Percentiles rank a stretch among this genome's conserved stretches.
These are phyloP conservation scores for Parachaetomium inaequale DNA, from an alignment of 495 filamentous ascomycete genomes.

Conservation along the genomic window DNA sequence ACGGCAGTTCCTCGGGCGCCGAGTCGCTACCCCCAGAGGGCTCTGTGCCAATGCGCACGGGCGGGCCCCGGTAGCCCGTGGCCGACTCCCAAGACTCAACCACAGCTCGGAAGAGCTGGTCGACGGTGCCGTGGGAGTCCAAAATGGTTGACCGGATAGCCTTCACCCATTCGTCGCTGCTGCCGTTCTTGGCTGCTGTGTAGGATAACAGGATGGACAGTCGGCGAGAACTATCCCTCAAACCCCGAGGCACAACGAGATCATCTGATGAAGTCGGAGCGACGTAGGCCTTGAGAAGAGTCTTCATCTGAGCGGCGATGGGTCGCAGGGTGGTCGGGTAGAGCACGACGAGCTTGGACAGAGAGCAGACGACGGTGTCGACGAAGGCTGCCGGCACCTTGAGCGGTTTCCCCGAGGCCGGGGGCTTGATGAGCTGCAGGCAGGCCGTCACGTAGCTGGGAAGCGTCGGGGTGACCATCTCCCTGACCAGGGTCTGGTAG, in stretches of 20 bases:
- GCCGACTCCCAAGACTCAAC: conserved; percentile 73
- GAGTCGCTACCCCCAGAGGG: conserved; percentile 42
- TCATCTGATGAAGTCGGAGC: conserved; percentile 53
- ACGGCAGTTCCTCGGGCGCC: conserved; percentile 52
- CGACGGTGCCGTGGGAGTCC: conserved; percentile 61
- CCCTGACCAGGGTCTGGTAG: conserved; percentile 76
- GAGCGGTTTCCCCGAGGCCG: conserved; percentile 38
- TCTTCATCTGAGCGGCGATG: conserved; percentile 62
- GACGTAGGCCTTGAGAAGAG: conserved; percentile 53
- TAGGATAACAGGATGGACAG: conserved; percentile 66
- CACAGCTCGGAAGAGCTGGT: conserved; percentile 71
- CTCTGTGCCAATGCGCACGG: conserved; percentile 36
- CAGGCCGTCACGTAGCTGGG: conserved; percentile 69
- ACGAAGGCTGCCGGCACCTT: conserved; percentile 45
- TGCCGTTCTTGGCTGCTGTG: conserved; percentile 70
- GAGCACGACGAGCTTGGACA: conserved; percentile 65
- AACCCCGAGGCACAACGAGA: conserved; percentile 43
- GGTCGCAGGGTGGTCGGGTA: conserved; percentile 79
- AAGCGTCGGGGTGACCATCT: conserved; percentile 81
- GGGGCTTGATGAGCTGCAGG: conserved; percentile 59
- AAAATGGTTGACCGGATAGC: conserved; percentile 56
- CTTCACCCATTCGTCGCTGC: conserved; percentile 68
- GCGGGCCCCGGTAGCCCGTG: conserved; percentile 35
- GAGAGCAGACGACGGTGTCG: conserved; percentile 54
- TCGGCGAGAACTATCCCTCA: conserved; percentile 53